A percentile compares a stretch with the other conserved stretches of the same genome.
Conservation (phyloP, 164 flowering plant species). For the Amborella trichopoda region DNA sequence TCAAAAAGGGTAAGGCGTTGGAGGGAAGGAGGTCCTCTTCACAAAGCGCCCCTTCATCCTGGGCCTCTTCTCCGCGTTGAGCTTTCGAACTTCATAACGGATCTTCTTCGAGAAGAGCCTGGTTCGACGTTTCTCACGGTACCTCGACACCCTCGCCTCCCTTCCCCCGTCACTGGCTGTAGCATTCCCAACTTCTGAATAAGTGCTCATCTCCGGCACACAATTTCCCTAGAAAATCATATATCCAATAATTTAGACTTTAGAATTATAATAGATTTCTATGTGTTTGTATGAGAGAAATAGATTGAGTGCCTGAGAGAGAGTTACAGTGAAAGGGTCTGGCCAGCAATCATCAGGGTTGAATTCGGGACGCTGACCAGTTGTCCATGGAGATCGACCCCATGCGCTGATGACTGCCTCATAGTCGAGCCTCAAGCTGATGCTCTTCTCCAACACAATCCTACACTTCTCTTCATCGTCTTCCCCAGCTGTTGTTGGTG, state of each 20-base stretch:
- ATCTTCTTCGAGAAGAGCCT: conserved; percentile 89
- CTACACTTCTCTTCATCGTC: conserved; percentile 26
- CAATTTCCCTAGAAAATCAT: no score
- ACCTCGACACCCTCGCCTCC: conserved; percentile 83
- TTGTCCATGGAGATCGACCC: conserved; percentile 78
- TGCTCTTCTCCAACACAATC: conserved; percentile 13
- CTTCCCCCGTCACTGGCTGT: conserved; percentile 48
- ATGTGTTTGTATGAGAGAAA: no score
- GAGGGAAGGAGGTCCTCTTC: conserved; percentile 42
- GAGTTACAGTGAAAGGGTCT: no score
- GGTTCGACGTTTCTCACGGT: conserved; percentile 78
- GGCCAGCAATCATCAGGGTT: conserved; percentile 53
- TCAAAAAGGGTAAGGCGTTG: neutral
- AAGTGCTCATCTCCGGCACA: conserved; percentile 1
- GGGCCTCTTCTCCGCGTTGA: conserved; percentile 94
- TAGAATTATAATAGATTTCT: no score
- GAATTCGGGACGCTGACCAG: conserved; percentile 46
- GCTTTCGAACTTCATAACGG: conserved; percentile 78
- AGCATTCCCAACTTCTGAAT: conserved; percentile 7
- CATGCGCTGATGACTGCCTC: conserved; percentile 63
- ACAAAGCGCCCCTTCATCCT: conserved; percentile 88
- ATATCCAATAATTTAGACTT: no score
- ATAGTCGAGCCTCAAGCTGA: conserved; percentile 43
- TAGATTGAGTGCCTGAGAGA: no score
- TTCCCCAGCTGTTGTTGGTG: conserved; percentile 27